A percentile compares a stretch with the other conserved stretches of the same genome.
Conservation (phyloP, 2,329 filamentous ascomycete genomes). For the Fusarium stilboides region DNA sequence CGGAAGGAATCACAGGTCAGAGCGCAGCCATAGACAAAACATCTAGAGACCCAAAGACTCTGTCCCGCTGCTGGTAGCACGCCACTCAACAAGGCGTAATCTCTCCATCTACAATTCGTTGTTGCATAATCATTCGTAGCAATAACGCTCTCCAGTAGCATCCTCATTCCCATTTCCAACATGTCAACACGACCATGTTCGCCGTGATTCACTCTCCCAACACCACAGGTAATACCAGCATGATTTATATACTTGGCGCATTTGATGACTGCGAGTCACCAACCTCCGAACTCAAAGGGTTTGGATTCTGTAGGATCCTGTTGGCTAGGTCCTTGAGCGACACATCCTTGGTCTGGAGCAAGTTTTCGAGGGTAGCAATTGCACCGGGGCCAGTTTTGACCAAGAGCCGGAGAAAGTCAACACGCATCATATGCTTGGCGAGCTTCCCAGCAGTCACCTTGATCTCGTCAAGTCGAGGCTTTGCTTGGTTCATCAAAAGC, state of each 20-base stretch:
- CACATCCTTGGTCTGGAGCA: background rate
- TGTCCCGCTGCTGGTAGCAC: background rate
- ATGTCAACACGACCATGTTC: background rate
- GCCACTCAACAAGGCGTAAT: background rate
- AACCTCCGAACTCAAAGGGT: background rate
- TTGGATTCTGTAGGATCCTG: background rate
- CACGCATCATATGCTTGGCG: background rate
- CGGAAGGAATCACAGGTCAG: background rate
- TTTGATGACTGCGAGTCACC: background rate
- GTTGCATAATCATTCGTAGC: background rate
- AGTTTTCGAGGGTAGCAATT: background rate
- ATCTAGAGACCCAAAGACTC: background rate
- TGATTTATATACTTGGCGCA: background rate
- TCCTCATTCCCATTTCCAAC: background rate
- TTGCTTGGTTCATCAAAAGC: background rate
- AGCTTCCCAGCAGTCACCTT: background rate
- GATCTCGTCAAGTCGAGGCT: background rate
- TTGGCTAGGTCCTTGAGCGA: background rate
- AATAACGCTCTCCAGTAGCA: background rate
- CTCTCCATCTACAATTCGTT: background rate
- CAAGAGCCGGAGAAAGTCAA: background rate
- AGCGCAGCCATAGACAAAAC: background rate
- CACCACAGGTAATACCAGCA: background rate
- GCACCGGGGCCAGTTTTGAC: conserved; percentile 1
- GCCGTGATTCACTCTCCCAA: background rate